Evolutionary conservation across 768 basidiomycete species (phyloP).

Genomic region (Leccinellum rugosiceps): DNA sequence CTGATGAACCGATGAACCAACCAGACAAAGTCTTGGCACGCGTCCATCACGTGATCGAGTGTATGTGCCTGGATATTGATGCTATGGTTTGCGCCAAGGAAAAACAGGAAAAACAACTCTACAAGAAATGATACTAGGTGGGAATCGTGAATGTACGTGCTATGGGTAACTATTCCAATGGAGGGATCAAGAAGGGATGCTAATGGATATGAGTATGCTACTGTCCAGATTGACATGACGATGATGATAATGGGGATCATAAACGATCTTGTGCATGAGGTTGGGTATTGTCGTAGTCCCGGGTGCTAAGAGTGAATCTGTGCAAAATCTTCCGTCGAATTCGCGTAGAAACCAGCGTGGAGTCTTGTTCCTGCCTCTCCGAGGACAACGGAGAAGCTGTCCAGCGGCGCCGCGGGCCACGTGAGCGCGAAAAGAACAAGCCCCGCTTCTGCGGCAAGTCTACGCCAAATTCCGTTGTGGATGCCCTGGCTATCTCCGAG

Average conservation of each 20-base stretch:
- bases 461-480: constrained; percentile 24
- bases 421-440: constrained; percentile 9
- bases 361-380: constrained; percentile 13
- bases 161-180: constrained; percentile 6
- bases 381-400: constrained; percentile 15
- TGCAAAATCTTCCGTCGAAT: constrained; percentile 36
- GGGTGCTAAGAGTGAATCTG: constrained; percentile 26
- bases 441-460: constrained; percentile 13
- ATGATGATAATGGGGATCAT: constrained; percentile 5
- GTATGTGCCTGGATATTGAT: not conserved
- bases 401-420: constrained; percentile 21
- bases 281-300: constrained; percentile 8
- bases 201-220: constrained; percentile 20
- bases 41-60: constrained; percentile 8
- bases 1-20: not conserved
- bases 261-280: constrained; percentile 5
- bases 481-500: constrained; percentile 10
- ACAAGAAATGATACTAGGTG: constrained; percentile 10
- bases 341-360: constrained; percentile 17
- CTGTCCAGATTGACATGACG: constrained; percentile 1
- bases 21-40: not conserved
- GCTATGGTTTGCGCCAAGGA: no score
- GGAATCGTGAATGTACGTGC: constrained; percentile 3
- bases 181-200: constrained; percentile 1
- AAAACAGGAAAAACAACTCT: not conserved